A percentile compares a stretch with the other conserved stretches of the same genome.
Conservation (phyloP, 169 alveolate species). For the Cryptosporidium ubiquitum region DNA sequence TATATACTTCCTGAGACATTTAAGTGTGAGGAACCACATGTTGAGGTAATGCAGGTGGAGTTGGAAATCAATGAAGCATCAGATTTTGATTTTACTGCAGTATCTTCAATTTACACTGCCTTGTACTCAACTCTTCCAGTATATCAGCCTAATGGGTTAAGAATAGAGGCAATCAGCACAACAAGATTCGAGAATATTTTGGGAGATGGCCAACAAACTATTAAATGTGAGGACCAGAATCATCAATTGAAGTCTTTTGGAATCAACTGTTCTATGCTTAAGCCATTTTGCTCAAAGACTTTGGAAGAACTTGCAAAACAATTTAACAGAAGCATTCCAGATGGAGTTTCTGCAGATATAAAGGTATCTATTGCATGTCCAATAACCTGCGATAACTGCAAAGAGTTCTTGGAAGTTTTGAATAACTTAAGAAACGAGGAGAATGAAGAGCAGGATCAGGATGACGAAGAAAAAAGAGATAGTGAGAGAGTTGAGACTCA, state of each 20-base stretch:
- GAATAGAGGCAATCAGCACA: slow-evolving; percentile 44
- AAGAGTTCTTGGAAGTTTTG: slow-evolving; percentile 64
- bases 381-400: slow-evolving; percentile 28
- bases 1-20: slow-evolving; percentile 20
- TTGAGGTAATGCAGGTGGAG: slow-evolving; percentile 37
- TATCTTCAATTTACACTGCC: slow-evolving; percentile 50
- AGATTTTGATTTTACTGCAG: slow-evolving; percentile 44
- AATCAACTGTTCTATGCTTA: slow-evolving; percentile 50
- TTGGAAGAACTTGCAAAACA: slow-evolving; percentile 67
- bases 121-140: slow-evolving; percentile 46
- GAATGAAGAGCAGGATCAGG: slow-evolving; percentile 15
- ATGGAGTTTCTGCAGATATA: slow-evolving; percentile 74
- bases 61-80: slow-evolving; percentile 30
- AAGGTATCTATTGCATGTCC: slow-evolving; percentile 77
- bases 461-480: slow-evolving; percentile 21
- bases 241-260: slow-evolving; percentile 54
- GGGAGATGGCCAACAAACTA: neutral
- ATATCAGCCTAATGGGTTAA: slow-evolving; percentile 46
- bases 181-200: neutral
- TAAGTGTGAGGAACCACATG: slow-evolving; percentile 56
- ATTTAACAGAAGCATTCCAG: slow-evolving; percentile 74
- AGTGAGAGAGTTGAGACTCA: neutral
- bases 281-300: slow-evolving; percentile 73
- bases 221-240: slow-evolving; percentile 45
- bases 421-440: slow-evolving; percentile 57